Evolutionary conservation across 2,329 filamentous ascomycete genomes (phyloP).

Genomic region (Diaporthe nobilis): DNA sequence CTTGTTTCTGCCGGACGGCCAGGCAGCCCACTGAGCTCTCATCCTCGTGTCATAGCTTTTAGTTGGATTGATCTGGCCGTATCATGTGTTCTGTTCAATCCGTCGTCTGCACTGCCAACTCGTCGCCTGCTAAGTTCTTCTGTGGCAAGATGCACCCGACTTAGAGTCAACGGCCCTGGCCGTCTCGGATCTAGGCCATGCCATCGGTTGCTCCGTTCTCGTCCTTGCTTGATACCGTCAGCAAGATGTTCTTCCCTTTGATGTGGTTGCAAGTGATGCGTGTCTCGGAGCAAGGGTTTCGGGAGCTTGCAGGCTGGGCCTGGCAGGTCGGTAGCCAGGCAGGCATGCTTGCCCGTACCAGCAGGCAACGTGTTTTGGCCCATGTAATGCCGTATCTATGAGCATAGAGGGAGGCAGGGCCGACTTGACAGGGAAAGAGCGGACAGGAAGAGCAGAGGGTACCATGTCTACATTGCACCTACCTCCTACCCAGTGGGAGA

Average conservation of each 20-base stretch:
- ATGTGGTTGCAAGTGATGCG: neutral
- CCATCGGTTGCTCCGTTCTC: neutral
- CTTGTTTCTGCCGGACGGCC: neutral
- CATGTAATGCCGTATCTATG: neutral
- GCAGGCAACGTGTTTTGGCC: neutral
- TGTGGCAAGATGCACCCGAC: neutral
- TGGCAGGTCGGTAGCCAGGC: neutral
- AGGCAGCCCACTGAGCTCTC: neutral
- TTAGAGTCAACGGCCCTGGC: neutral
- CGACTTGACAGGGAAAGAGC: neutral
- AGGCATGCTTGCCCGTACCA: neutral
- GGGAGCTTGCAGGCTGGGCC: neutral
- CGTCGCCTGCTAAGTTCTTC: neutral
- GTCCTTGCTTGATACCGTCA: neutral
- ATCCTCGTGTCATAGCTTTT: neutral
- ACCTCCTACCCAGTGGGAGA: neutral
- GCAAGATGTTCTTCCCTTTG: neutral
- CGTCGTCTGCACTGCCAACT: neutral
- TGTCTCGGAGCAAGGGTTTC: constrained; percentile 7
- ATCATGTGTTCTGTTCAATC: neutral
- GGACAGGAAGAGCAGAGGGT: neutral
- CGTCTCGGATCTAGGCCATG: neutral
- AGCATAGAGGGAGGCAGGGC: neutral
- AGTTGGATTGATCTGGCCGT: too few relatives aligned
- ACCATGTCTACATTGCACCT: neutral